These are phyloP conservation scores for Cenchrus purpureus DNA, from an alignment of 176 grass and related monocot genomes.

Conservation along the genomic window DNA sequence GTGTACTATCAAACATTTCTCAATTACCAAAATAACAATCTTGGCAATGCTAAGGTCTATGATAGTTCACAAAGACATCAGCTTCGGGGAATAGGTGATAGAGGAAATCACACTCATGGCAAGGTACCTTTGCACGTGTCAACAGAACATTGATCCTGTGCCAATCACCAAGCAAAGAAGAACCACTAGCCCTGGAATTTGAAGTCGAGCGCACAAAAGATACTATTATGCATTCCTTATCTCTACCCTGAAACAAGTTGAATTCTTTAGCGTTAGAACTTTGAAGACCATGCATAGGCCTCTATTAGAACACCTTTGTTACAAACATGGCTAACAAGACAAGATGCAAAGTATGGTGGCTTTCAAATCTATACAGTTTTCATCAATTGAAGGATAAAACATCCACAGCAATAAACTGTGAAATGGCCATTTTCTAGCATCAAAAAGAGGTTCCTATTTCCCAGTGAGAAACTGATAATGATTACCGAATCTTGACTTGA, in stretches of 20 bases:
- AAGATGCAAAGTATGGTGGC: slow-evolving; percentile 21
- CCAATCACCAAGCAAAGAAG: slow-evolving; percentile 95
- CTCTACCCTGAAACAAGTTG: slow-evolving; percentile 74
- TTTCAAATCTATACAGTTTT: neutral
- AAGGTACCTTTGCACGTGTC: slow-evolving; percentile 86
- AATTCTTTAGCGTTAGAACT: neutral
- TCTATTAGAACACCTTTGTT: slow-evolving; percentile 17
- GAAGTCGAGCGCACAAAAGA: slow-evolving; percentile 84
- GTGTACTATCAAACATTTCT: neutral
- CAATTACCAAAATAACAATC: neutral
- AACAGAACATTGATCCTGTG: slow-evolving; percentile 90
- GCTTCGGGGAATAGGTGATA: neutral
- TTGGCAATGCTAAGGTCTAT: neutral
- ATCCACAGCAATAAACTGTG: neutral
- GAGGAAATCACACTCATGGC: neutral
- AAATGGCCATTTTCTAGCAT: slow-evolving; percentile 10
- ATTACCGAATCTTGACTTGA: neutral
- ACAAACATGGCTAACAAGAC: slow-evolving; percentile 24
- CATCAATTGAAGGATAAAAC: slow-evolving; percentile 1
- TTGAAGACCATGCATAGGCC: neutral
- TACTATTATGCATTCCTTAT: slow-evolving; percentile 94
- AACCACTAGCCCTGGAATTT: slow-evolving; percentile 58
- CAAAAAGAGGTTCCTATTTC: neutral
- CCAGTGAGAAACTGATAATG: slow-evolving; percentile 29
- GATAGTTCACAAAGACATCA: neutral